Evolutionary conservation across 1,139 yeast genomes (phyloP).

Genomic region (Suhomyces ambrosiae): DNA sequence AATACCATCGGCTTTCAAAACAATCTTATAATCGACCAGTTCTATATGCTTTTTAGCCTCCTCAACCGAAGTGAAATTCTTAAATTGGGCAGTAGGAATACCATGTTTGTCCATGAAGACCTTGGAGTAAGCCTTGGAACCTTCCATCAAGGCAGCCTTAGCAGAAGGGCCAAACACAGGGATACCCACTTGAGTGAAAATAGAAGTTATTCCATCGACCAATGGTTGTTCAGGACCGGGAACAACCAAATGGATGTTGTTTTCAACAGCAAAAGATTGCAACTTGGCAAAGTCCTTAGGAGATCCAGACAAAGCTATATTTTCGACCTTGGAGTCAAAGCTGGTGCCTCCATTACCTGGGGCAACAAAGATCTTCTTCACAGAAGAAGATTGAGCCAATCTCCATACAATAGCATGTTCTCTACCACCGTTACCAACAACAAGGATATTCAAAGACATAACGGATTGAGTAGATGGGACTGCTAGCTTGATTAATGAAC

Average conservation of each 20-base stretch:
- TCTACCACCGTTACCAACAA: conserved; percentile 98
- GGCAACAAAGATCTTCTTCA: conserved; percentile 78
- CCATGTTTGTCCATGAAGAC: conserved; percentile 88
- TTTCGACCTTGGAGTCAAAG: conserved; percentile 57
- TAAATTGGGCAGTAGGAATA: conserved; percentile 92
- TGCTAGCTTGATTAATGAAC: not conserved
- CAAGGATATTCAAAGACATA: conserved; percentile 60
- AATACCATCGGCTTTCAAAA: conserved; percentile 94
- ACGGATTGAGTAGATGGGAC: conserved; percentile 1
- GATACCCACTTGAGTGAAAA: conserved; percentile 76
- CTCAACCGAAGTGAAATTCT: conserved; percentile 75
- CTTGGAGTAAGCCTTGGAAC: conserved; percentile 93
- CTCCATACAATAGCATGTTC: conserved; percentile 98
- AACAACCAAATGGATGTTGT: conserved; percentile 72
- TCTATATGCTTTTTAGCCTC: conserved; percentile 73
- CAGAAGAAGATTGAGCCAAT: conserved; percentile 74
- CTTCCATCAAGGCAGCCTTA: conserved; percentile 93
- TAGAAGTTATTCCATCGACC: conserved; percentile 84
- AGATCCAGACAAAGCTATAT: conserved; percentile 66
- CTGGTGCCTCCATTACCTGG: conserved; percentile 98
- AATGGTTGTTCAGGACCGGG: conserved; percentile 99
- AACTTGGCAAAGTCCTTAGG: conserved; percentile 61
- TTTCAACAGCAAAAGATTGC: conserved; percentile 68
- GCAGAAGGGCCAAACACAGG: conserved; percentile 96
- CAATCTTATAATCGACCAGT: conserved; percentile 72